Percentiles rank a stretch among this genome's conserved stretches.
phyloP scores from a whole-genome alignment of 2,329 filamentous ascomycete species.

The Phaeoacremonium minimum region DNA sequence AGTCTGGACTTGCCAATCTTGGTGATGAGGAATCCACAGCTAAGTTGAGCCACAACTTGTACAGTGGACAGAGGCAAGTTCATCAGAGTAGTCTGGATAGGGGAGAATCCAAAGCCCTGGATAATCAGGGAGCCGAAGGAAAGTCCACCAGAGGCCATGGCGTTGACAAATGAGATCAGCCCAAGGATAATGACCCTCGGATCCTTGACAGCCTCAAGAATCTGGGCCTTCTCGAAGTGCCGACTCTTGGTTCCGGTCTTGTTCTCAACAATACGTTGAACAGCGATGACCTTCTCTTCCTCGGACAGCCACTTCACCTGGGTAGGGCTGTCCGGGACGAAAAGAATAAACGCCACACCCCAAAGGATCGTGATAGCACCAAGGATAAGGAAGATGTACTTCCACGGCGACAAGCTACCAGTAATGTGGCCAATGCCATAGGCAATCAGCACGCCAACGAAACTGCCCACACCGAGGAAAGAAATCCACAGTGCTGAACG shows the following conservation, averaged over 20 bases:
- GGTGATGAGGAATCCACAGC: conserved; percentile 11
- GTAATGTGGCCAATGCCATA: conserved; percentile 26
- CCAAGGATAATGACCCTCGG: conserved; percentile 18
- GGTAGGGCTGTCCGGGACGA: conserved; percentile 18
- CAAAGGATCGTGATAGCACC: conserved; percentile 21
- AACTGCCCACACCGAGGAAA: conserved; percentile 28
- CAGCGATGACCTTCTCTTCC: conserved; percentile 18
- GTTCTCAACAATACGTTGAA: conserved; percentile 21
- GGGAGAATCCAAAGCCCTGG: conserved; percentile 17
- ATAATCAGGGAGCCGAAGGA: conserved; percentile 19
- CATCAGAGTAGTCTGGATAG: conserved; percentile 17
- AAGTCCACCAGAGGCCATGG: conserved; percentile 17
- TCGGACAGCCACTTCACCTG: conserved; percentile 22
- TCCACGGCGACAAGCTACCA: conserved; percentile 21
- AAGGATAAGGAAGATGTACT: conserved; percentile 29
- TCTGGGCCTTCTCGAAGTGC: conserved; percentile 14
- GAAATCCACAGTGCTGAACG: conserved; percentile 31
- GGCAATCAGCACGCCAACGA: conserved; percentile 26
- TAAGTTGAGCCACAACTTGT: conserved; percentile 16
- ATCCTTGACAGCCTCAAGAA: conserved; percentile 16
- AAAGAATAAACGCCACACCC: conserved; percentile 8
- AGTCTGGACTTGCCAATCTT: conserved; percentile 19
- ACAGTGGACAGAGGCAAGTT: conserved; percentile 17
- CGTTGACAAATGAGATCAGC: conserved; percentile 18
- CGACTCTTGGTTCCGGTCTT: conserved; percentile 20